Conservation (phyloP, 768 basidiomycete genomes). For the Coprinopsis strossmayeri region DNA sequence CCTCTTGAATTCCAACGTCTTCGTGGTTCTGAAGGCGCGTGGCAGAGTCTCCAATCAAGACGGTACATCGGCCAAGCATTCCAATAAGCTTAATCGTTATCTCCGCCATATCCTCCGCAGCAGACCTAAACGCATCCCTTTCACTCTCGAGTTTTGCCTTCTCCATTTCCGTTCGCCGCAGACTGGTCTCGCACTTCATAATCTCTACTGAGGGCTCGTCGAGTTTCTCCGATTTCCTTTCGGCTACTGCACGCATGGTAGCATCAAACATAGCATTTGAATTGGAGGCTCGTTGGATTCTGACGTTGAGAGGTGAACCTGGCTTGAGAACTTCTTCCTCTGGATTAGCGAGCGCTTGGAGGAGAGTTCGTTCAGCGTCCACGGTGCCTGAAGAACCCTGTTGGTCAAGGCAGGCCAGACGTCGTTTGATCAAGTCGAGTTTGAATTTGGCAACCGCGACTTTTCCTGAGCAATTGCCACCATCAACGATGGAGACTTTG, state of each 20-base stretch:
- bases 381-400: constrained; percentile 35
- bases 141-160: constrained; percentile 58
- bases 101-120: constrained; percentile 58
- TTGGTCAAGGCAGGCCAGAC: constrained; percentile 52
- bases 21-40: constrained; percentile 25
- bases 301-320: constrained; percentile 49
- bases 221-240: constrained; percentile 71
- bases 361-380: constrained; percentile 66
- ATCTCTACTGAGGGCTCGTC: constrained; percentile 67
- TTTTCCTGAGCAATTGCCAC: constrained; percentile 67
- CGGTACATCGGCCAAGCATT: constrained; percentile 74
- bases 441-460: constrained; percentile 65
- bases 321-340: constrained; percentile 64
- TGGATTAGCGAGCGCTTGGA: constrained; percentile 58
- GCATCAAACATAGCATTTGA: constrained; percentile 80
- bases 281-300: constrained; percentile 65
- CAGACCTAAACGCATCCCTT: constrained; percentile 53
- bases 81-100: constrained; percentile 68
- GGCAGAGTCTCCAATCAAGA: constrained; percentile 58
- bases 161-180: constrained; percentile 67
- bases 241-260: constrained; percentile 75
- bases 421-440: constrained; percentile 53
- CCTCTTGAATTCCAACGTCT: constrained; percentile 34
- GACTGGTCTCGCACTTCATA: constrained; percentile 62
- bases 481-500: constrained; percentile 64